These are phyloP conservation scores for Heracleum sosnowskyi DNA, from an alignment of 129 eudicot species.

Conservation along the genomic window DNA sequence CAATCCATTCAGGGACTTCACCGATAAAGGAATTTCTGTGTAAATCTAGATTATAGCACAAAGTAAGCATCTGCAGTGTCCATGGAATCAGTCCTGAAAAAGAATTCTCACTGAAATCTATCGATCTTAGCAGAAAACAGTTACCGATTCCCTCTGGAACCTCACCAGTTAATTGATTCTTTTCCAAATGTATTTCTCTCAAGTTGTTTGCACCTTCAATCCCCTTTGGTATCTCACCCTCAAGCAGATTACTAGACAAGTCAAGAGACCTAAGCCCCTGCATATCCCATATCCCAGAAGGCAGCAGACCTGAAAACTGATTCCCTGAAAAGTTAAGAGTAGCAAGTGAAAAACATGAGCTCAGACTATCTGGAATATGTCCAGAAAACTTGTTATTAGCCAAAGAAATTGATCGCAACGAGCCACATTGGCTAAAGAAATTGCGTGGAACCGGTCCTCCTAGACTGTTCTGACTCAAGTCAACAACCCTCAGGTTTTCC, in stretches of 20 bases:
- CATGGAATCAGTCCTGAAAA: constrained; percentile 6
- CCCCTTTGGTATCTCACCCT: constrained; percentile 9
- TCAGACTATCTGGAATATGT: neutral
- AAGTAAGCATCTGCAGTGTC: constrained; percentile 10
- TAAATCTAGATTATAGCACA: neutral
- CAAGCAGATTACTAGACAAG: constrained; percentile 8
- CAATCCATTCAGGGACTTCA: constrained; percentile 7
- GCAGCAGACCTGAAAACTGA: constrained; percentile 10
- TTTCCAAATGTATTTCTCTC: constrained; percentile 5
- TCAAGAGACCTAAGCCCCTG: constrained; percentile 2
- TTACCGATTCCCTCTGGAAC: constrained; percentile 1
- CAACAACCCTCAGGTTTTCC: constrained; percentile 5
- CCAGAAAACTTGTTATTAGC: constrained; percentile 10
- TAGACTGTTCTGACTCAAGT: constrained; percentile 10
- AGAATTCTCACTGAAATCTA: constrained; percentile 9
- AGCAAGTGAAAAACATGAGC: neutral
- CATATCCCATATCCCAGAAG: constrained; percentile 12
- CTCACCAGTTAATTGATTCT: constrained; percentile 5
- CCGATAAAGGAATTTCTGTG: neutral
- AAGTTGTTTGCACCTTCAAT: constrained; percentile 6
- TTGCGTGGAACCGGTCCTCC: neutral
- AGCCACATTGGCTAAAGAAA: constrained; percentile 4
- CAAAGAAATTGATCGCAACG: constrained; percentile 5
- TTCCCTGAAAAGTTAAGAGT: neutral
- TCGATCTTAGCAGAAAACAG: neutral